A percentile compares a stretch with the other conserved stretches of the same genome.
phyloP scores from a whole-genome alignment of 352 stramenopile species.

The Bremia lactucae region DNA sequence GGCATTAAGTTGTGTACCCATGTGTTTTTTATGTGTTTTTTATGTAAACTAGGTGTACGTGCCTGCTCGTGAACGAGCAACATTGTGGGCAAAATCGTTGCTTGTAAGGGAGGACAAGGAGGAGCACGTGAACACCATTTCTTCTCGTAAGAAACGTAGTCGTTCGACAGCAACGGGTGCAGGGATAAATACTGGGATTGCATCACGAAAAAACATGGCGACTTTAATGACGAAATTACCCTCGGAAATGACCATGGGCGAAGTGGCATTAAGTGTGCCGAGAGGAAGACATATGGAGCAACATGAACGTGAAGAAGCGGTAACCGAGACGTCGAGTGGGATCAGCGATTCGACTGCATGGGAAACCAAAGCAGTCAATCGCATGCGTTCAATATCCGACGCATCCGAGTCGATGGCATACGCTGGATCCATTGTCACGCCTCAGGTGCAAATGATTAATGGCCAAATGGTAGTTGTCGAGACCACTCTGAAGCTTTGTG shows the following conservation, averaged over 20 bases:
- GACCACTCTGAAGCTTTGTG: conserved; percentile 31
- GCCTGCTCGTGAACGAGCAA: conserved; percentile 55
- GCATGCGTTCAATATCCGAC: conserved; percentile 43
- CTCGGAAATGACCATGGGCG: conserved; percentile 79
- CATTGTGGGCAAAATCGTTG: conserved; percentile 62
- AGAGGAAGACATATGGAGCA: conserved; percentile 45
- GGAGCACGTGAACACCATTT: conserved; percentile 13
- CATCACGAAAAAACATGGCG: conserved; percentile 35
- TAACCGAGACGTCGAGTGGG: conserved; percentile 16
- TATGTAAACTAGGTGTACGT: conserved; percentile 49
- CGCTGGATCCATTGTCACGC: conserved; percentile 57
- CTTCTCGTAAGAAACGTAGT: conserved; percentile 38
- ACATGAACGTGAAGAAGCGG: conserved; percentile 49
- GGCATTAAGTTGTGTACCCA: too few species aligned
- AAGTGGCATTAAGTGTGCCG: conserved; percentile 65
- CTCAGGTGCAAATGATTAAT: conserved; percentile 75
- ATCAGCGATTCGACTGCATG: conserved; percentile 14
- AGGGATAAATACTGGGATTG: conserved; percentile 15
- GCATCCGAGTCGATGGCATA: conserved; percentile 53
- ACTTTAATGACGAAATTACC: conserved; percentile 59
- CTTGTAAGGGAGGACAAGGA: conserved; percentile 33
- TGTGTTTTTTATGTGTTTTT: too few species aligned
- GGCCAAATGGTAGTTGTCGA: conserved; percentile 79
- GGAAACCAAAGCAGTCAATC: conserved; percentile 36
- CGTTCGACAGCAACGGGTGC: conserved; percentile 39